These are phyloP conservation scores for Isabelozyma gotoi DNA, from an alignment of 805 yeast species.

Conservation along the genomic window DNA sequence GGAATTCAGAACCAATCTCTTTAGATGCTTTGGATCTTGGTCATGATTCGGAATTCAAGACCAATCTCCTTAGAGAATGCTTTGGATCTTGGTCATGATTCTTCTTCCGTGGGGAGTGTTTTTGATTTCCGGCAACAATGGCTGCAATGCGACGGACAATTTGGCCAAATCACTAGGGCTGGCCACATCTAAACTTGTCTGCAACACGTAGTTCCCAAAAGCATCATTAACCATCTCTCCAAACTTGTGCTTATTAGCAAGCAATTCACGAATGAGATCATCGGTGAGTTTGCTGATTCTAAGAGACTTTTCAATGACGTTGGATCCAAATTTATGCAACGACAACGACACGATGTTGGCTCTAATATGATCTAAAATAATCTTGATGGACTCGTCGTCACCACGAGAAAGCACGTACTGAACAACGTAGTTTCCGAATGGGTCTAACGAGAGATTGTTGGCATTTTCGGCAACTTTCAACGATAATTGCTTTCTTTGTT, in stretches of 20 bases:
- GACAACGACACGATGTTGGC: slow-evolving; percentile 44
- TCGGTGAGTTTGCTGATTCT: slow-evolving; percentile 48
- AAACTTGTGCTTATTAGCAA: slow-evolving; percentile 33
- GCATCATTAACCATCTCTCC: slow-evolving; percentile 53
- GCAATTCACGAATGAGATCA: slow-evolving; percentile 43
- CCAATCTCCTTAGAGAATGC: slow-evolving; percentile 7
- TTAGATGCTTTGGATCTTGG: too few species aligned
- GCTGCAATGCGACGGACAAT: slow-evolving; percentile 61
- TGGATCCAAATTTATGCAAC: slow-evolving; percentile 62
- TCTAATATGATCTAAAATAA: slow-evolving; percentile 35
- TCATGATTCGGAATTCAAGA: too few species aligned
- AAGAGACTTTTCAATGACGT: slow-evolving; percentile 57
- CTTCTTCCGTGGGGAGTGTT: slow-evolving; percentile 97
- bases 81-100: slow-evolving; percentile 65
- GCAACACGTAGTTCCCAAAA: slow-evolving; percentile 59
- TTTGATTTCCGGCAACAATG: slow-evolving; percentile 74
- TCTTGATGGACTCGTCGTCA: slow-evolving; percentile 30
- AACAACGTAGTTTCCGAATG: slow-evolving; percentile 95
- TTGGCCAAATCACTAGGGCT: slow-evolving; percentile 49
- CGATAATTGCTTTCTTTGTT: slow-evolving; percentile 69
- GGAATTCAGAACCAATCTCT: too few species aligned
- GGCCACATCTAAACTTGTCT: slow-evolving; percentile 59
- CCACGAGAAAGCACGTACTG: slow-evolving; percentile 77
- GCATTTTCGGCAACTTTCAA: slow-evolving; percentile 67
- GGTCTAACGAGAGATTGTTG: slow-evolving; percentile 75